Evolutionary conservation across 2,329 filamentous ascomycete species (phyloP), one percentile per base, ranked within the genome.

Genomic region (Monilinia laxa): DNA sequence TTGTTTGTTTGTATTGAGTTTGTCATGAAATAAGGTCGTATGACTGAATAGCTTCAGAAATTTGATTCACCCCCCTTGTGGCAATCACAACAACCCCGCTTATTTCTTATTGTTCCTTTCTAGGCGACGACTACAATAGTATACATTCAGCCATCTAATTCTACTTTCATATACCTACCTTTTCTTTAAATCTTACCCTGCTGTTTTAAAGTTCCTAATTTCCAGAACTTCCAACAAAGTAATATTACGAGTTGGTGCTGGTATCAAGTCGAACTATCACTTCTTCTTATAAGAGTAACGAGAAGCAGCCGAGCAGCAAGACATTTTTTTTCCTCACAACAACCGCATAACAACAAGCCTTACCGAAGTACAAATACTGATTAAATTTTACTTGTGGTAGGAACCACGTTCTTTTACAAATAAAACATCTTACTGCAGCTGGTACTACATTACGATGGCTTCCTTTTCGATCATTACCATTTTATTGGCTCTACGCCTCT

Each of bases 391-490:
- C 23, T 47, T 55, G 11, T 64, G 23, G 66, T 64, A 75, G 73
- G 68, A 70, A 65, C 20, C 49, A 75, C 74, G 70, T 66, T 75
- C 73, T 53, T 76, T 76, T 68, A 38, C 58, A 62, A 49, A 62
- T 9, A 68, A 42, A 71, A 63, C 73, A 73, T 74, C 72, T 52
- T 73, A 69, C 62, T 73, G 72, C 72, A 74, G 73, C 71, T 74
- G 73, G 74, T 73, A 69, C 72, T 75, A 75, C 73, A 73, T 75
- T 55, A 73, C 70, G 70, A 76, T 76, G 75, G 70, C 72, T 28
- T 66, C 68, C 38, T 75, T 75, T 64, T 76, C 74, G 20, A 64
- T 74, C 54, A 58, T 74, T 52, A 69, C 71, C 52, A 66, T 75
- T 56, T 67, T 77, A 53, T 69, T 72, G 67, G 71, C 73, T 62